Evolutionary conservation across 208 protist genomes (phyloP).

Genomic region (Trypanosoma cruzi): DNA sequence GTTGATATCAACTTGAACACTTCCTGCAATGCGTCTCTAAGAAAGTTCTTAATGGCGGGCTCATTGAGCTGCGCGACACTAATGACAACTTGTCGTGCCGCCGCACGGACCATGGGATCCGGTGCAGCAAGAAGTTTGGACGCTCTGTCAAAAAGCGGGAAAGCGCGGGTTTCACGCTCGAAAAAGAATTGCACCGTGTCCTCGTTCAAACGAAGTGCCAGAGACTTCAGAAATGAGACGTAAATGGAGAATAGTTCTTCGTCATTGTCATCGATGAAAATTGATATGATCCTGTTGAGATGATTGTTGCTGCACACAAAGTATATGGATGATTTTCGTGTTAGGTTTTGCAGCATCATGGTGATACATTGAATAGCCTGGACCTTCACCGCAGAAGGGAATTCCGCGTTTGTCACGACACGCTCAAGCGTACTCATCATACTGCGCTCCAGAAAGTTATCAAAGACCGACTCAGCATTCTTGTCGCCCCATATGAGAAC

Average conservation of each 20-base stretch:
- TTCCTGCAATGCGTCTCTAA: slow-evolving; percentile 39
- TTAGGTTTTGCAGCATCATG: slow-evolving; percentile 81
- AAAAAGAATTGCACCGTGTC: slow-evolving; percentile 89
- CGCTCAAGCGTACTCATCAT: slow-evolving; percentile 74
- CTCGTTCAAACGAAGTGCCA: slow-evolving; percentile 78
- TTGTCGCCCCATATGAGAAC: slow-evolving; percentile 87
- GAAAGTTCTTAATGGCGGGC: slow-evolving; percentile 43
- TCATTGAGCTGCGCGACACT: slow-evolving; percentile 65
- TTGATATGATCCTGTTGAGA: slow-evolving; percentile 86
- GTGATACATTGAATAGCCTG: slow-evolving; percentile 73
- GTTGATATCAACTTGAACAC: slow-evolving; percentile 42
- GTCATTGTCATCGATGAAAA: slow-evolving; percentile 58
- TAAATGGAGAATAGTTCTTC: slow-evolving; percentile 84
- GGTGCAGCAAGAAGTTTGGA: slow-evolving; percentile 48
- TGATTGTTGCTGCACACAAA: slow-evolving; percentile 89
- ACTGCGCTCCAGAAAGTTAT: slow-evolving; percentile 63
- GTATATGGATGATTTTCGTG: slow-evolving; percentile 60
- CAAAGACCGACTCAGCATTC: slow-evolving; percentile 62
- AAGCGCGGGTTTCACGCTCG: slow-evolving; percentile 44
- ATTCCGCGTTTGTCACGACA: slow-evolving; percentile 62
- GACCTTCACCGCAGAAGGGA: slow-evolving; percentile 56
- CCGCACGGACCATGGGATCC: slow-evolving; percentile 80
- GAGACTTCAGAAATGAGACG: slow-evolving; percentile 83
- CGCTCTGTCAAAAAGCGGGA: slow-evolving; percentile 78
- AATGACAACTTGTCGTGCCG: slow-evolving; percentile 83